A percentile compares a stretch with the other conserved stretches of the same genome.
phyloP scores from a whole-genome alignment of 140 eudicot genomes.

The Anethum foeniculum region DNA sequence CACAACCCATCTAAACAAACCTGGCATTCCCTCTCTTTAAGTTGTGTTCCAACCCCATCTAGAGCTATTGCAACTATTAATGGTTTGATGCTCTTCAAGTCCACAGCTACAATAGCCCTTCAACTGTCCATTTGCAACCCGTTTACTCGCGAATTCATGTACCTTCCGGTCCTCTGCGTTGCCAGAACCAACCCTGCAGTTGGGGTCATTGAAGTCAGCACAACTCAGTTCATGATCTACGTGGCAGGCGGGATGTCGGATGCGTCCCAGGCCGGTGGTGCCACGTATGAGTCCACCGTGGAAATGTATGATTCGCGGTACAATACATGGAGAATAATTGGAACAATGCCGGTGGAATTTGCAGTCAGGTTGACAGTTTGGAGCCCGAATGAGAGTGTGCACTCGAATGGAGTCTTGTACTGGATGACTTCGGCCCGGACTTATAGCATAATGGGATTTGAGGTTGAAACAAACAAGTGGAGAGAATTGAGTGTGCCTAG shows the following conservation, averaged over 20 bases:
- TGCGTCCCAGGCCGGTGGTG: constrained; percentile 27
- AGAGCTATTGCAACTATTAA: constrained; percentile 39
- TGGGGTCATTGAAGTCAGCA: constrained; percentile 31
- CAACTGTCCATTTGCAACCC: constrained; percentile 50
- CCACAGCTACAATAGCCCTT: constrained; percentile 20
- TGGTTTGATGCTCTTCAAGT: constrained; percentile 40
- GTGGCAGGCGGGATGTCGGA: constrained; percentile 69
- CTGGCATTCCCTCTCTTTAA: constrained; percentile 43
- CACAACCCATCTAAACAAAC: constrained; percentile 38
- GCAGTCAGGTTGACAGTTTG: constrained; percentile 73
- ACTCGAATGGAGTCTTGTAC: constrained; percentile 40
- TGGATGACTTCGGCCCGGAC: constrained; percentile 80
- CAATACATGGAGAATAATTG: constrained; percentile 29
- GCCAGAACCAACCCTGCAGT: constrained; percentile 56
- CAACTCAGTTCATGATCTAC: constrained; percentile 27
- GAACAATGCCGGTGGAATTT: constrained; percentile 59
- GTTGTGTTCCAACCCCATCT: constrained; percentile 19
- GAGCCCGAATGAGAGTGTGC: constrained; percentile 73
- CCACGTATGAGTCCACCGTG: constrained; percentile 43
- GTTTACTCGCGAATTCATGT: constrained; percentile 40
- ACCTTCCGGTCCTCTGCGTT: constrained; percentile 34
- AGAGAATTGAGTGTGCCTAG: constrained; percentile 50
- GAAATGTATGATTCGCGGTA: constrained; percentile 52
- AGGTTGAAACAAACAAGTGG: constrained; percentile 42
- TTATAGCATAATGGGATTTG: constrained; percentile 67